These are phyloP conservation scores for Penicillium sp. DNA, from an alignment of 2,329 filamentous ascomycete genomes.

Conservation along the genomic window DNA sequence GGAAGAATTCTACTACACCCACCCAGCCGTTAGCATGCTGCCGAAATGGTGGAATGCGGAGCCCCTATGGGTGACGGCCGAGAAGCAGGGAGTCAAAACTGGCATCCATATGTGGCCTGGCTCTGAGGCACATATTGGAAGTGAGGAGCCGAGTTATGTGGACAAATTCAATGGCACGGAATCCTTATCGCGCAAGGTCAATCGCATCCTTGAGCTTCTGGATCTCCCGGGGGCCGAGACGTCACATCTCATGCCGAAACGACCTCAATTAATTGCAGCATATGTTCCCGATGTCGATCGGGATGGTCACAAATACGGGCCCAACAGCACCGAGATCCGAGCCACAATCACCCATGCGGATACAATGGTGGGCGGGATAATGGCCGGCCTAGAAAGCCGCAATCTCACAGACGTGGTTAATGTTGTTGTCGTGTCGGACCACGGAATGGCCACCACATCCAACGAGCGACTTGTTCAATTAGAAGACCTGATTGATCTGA, in stretches of 20 bases:
- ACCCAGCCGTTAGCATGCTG: slow-evolving; percentile 74
- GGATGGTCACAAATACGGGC: slow-evolving; percentile 85
- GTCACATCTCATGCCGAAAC: slow-evolving; percentile 56
- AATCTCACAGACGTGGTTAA: slow-evolving; percentile 92
- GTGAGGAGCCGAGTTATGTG: slow-evolving; percentile 75
- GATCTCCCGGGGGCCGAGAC: slow-evolving; percentile 77
- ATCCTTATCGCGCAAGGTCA: slow-evolving; percentile 72
- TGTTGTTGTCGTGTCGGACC: slow-evolving; percentile 93
- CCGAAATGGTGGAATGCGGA: slow-evolving; percentile 95
- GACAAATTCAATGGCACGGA: slow-evolving; percentile 86
- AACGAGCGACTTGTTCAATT: slow-evolving; percentile 80
- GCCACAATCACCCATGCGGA: slow-evolving; percentile 80
- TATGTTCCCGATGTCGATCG: slow-evolving; percentile 93
- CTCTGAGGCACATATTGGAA: slow-evolving; percentile 81
- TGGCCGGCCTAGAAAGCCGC: slow-evolving; percentile 74
- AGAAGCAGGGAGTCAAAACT: slow-evolving; percentile 74
- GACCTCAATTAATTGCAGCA: slow-evolving; percentile 89
- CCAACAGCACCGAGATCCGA: slow-evolving; percentile 91
- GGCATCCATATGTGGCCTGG: slow-evolving; percentile 99
- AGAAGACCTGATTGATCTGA: slow-evolving; percentile 82
- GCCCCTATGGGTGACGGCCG: slow-evolving; percentile 91
- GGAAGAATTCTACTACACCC: slow-evolving; percentile 86
- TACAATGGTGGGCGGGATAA: slow-evolving; percentile 75
- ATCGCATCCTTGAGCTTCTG: slow-evolving; percentile 78
- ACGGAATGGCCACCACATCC: slow-evolving; percentile 96